Evolutionary conservation across 306 rosid genomes (phyloP).

Genomic region (Acacia crassicarpa): DNA sequence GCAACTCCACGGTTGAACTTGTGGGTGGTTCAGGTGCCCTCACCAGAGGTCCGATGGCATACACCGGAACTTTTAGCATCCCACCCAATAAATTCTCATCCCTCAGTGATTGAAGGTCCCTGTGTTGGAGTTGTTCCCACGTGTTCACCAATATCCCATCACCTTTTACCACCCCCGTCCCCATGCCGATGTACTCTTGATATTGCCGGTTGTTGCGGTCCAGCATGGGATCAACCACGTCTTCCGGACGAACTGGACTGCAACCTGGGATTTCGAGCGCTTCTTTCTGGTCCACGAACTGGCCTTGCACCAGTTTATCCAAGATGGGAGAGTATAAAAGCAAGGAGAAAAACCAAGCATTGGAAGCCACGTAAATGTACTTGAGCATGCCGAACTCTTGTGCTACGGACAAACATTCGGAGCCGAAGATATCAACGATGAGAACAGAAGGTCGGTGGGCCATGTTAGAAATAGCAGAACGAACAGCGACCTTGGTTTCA

Average conservation of each 20-base stretch:
- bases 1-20: background rate
- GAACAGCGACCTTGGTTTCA: background rate
- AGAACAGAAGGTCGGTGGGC: background rate
- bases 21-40: background rate
- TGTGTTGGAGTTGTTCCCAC: slow-evolving; percentile 41
- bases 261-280: slow-evolving; percentile 37
- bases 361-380: background rate
- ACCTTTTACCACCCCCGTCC: background rate
- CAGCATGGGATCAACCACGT: slow-evolving; percentile 28
- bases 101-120: slow-evolving; percentile 11
- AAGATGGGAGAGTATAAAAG: slow-evolving; percentile 6
- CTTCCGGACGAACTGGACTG: slow-evolving; percentile 20
- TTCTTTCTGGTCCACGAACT: slow-evolving; percentile 35
- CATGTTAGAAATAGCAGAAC: background rate
- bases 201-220: slow-evolving; percentile 34
- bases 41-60: slow-evolving; percentile 45
- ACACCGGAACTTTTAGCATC: slow-evolving; percentile 15
- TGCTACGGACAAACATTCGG: slow-evolving; percentile 7
- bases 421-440: background rate
- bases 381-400: slow-evolving; percentile 23
- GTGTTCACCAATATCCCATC: slow-evolving; percentile 47
- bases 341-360: slow-evolving; percentile 31
- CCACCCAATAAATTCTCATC: slow-evolving; percentile 10
- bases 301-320: slow-evolving; percentile 31
- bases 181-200: background rate